A percentile compares a stretch with the other conserved stretches of the same genome.
These are phyloP conservation scores for Pezicula carpinea DNA, from an alignment of 2,329 filamentous ascomycete species.

Conservation along the genomic window DNA sequence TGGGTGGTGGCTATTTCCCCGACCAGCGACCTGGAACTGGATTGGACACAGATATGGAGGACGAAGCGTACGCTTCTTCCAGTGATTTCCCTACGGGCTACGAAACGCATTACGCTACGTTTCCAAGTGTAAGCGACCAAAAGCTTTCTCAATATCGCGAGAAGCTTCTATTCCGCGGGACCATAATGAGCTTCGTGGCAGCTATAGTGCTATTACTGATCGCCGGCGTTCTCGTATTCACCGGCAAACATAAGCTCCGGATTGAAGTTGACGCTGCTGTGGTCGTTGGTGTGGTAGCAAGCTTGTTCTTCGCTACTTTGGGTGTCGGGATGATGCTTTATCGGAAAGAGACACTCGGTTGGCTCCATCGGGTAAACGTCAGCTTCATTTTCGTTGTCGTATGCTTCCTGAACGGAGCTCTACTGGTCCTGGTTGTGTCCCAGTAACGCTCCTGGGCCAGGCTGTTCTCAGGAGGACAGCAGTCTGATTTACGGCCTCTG, in stretches of 20 bases:
- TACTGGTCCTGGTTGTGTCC: constrained; percentile 45
- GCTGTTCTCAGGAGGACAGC: too few relatives aligned
- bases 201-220: constrained; percentile 61
- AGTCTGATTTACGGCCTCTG: too few relatives aligned
- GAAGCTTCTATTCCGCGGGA: constrained; percentile 48
- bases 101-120: constrained; percentile 46
- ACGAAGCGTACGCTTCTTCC: constrained; percentile 48
- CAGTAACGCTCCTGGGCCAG: background rate
- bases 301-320: constrained; percentile 57
- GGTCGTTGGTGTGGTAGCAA: constrained; percentile 63
- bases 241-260: constrained; percentile 62
- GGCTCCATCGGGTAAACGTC: constrained; percentile 40
- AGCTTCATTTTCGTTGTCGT: constrained; percentile 39
- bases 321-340: constrained; percentile 56
- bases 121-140: constrained; percentile 49
- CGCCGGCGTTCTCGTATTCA: constrained; percentile 59
- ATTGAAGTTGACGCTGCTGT: constrained; percentile 73
- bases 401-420: constrained; percentile 44
- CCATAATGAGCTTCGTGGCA: constrained; percentile 49
- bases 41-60: constrained; percentile 37
- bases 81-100: constrained; percentile 46
- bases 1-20: constrained; percentile 17
- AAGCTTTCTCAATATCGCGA: constrained; percentile 47
- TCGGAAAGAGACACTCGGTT: constrained; percentile 39
- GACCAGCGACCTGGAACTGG: constrained; percentile 13